A percentile compares a stretch with the other conserved stretches of the same genome.
Evolutionary conservation across 441 rosid species (phyloP).

Genomic region (Aleurites moluccanus): DNA sequence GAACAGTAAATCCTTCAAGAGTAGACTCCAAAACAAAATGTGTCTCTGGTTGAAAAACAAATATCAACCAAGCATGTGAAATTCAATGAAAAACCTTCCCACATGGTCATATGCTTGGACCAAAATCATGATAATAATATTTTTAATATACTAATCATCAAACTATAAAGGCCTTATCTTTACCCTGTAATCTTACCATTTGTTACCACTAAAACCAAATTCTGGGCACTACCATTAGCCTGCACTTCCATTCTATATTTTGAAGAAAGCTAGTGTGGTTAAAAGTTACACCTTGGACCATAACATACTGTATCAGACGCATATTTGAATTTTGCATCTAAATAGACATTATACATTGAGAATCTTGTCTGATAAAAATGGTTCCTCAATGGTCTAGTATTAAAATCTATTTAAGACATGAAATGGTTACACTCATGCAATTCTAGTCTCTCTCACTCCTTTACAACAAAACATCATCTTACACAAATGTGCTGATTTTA

Average conservation of each 20-base stretch:
- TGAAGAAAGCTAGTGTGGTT: neutral
- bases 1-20: too few relatives aligned
- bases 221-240: neutral
- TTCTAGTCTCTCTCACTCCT: neutral
- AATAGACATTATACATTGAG: neutral
- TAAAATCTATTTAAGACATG: neutral
- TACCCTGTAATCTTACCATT: slow-evolving; percentile 2
- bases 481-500: neutral
- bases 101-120: too few relatives aligned
- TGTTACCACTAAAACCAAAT: neutral
- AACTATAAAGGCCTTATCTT: neutral
- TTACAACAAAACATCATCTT: neutral
- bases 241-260: neutral
- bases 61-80: too few relatives aligned
- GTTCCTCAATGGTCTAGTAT: neutral
- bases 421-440: neutral
- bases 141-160: too few relatives aligned
- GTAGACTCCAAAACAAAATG: too few relatives aligned
- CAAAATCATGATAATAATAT: too few relatives aligned
- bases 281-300: neutral
- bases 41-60: too few relatives aligned
- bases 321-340: neutral
- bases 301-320: neutral
- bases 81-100: too few relatives aligned
- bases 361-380: neutral